A percentile compares a stretch with the other conserved stretches of the same genome.
phyloP scores from a whole-genome alignment of 441 rosid species.

The Mallotus japonicus region DNA sequence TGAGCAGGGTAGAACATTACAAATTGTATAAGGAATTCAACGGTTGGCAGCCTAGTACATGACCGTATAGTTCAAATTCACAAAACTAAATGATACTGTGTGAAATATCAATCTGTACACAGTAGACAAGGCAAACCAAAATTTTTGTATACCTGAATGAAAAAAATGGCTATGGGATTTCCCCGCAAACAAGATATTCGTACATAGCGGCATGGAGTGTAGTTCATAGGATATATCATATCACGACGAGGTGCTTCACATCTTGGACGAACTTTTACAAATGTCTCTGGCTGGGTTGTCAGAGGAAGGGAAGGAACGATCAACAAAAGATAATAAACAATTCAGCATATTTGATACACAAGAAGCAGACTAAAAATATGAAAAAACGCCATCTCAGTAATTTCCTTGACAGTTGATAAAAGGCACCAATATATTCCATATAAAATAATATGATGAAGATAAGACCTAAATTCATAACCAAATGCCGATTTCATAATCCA shows the following conservation, averaged over 20 bases:
- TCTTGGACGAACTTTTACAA: slow-evolving; percentile 79
- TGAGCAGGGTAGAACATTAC: background rate
- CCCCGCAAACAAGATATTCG: slow-evolving; percentile 87
- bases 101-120: background rate
- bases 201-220: slow-evolving; percentile 78
- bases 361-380: slow-evolving; percentile 4
- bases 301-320: slow-evolving; percentile 12
- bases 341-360: slow-evolving; percentile 5
- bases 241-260: slow-evolving; percentile 95
- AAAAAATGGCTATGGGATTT: slow-evolving; percentile 83
- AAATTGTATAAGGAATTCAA: background rate
- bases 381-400: background rate
- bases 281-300: slow-evolving; percentile 70
- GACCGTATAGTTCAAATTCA: slow-evolving; percentile 3
- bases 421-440: too few relatives aligned
- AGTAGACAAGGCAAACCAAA: slow-evolving; percentile 5
- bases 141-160: slow-evolving; percentile 60
- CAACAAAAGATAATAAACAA: slow-evolving; percentile 2
- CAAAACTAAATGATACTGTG: slow-evolving; percentile 3
- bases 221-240: slow-evolving; percentile 74
- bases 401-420: background rate
- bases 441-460: background rate
- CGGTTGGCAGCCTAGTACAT: slow-evolving; percentile 7
- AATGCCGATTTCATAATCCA: background rate
- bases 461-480: background rate